Evolutionary conservation across 2,329 filamentous ascomycete genomes (phyloP).

Genomic region (Metarhizium humberi): DNA sequence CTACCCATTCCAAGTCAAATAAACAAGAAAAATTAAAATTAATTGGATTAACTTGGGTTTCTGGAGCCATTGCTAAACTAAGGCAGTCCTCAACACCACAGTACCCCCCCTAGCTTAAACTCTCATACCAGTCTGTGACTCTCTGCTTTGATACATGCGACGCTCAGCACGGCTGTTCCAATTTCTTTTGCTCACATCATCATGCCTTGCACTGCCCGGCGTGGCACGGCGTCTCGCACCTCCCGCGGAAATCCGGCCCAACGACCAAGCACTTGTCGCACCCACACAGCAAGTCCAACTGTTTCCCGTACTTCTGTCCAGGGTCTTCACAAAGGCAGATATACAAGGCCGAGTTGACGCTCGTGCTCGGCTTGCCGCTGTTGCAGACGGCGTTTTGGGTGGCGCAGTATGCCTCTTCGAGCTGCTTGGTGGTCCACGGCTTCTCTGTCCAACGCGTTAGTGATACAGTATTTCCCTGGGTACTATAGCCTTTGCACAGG

Average conservation of each 20-base stretch:
- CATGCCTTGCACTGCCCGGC: conserved; percentile 11
- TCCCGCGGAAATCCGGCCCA: conserved; percentile 28
- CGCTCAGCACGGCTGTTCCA: too few species aligned
- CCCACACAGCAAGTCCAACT: conserved; percentile 28
- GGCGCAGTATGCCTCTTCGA: conserved; percentile 26
- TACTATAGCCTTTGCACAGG: too few species aligned
- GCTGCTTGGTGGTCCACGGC: conserved; percentile 23
- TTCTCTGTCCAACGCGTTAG: conserved; percentile 15
- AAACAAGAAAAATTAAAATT: too few species aligned
- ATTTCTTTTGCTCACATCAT: not conserved
- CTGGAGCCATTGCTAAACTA: too few species aligned
- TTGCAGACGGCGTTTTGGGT: conserved; percentile 26
- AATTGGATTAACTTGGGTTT: too few species aligned
- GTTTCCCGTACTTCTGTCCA: conserved; percentile 22
- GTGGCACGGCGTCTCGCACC: conserved; percentile 27
- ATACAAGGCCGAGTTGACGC: conserved; percentile 24
- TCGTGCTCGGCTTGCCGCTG: conserved; percentile 18
- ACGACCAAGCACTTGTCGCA: conserved; percentile 30
- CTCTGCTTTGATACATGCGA: too few species aligned
- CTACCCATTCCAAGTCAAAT: too few species aligned
- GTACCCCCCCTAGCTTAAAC: too few species aligned
- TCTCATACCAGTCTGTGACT: too few species aligned
- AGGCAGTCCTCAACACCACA: too few species aligned
- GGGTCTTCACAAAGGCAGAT: conserved; percentile 28
- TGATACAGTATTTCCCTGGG: too few species aligned